Conservation (phyloP, 768 basidiomycete species). For the Kondoa malvinella region DNA sequence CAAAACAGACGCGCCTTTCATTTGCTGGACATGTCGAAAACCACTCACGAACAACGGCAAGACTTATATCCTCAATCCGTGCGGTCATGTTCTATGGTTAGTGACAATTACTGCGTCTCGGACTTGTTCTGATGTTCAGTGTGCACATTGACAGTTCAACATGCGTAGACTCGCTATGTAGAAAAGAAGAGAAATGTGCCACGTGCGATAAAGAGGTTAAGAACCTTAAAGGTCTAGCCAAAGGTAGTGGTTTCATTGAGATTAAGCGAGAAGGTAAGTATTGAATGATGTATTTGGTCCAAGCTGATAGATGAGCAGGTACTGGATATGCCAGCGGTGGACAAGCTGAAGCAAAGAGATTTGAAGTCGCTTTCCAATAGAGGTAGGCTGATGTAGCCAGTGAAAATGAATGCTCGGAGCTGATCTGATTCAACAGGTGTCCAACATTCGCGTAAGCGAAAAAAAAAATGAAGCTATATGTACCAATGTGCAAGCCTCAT, state of each 20-base stretch:
- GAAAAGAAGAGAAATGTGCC: constrained; percentile 61
- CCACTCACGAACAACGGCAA: constrained; percentile 58
- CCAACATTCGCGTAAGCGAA: too few species aligned
- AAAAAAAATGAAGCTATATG: too few species aligned
- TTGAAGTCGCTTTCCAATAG: constrained; percentile 62
- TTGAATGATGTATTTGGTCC: not conserved
- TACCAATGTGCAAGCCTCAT: too few species aligned
- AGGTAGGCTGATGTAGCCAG: not conserved
- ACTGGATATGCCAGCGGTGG: constrained; percentile 94
- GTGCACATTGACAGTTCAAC: not conserved
- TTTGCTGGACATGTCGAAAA: constrained; percentile 80
- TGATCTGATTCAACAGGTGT: too few species aligned
- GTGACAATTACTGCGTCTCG: not conserved
- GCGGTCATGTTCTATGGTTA: constrained; percentile 71
- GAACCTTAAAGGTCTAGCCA: constrained; percentile 41
- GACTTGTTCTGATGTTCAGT: too few species aligned
- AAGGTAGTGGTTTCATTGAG: constrained; percentile 39
- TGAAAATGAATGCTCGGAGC: too few species aligned
- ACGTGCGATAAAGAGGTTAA: constrained; percentile 54
- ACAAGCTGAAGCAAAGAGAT: constrained; percentile 65
- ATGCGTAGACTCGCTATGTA: constrained; percentile 73
- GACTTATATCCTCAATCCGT: constrained; percentile 62
- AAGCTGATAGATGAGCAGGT: not conserved
- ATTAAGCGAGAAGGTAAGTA: constrained; percentile 61
- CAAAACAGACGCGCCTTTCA: constrained; percentile 33